phyloP scores from a whole-genome alignment of 2,329 filamentous ascomycete species.

The Leptoxyphium fumago region DNA sequence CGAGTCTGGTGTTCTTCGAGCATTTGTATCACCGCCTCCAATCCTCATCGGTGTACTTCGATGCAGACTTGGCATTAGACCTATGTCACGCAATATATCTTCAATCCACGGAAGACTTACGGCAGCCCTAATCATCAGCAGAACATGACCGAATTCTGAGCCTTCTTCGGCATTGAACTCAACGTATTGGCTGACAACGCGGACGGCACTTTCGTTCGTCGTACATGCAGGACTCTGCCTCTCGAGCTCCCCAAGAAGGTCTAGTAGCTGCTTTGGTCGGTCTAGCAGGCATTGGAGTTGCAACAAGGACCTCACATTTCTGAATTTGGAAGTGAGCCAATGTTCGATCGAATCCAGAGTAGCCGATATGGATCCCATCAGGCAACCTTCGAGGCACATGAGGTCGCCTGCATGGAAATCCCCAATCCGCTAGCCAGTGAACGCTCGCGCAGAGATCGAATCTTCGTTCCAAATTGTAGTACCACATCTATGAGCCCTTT shows the following conservation, averaged over 20 bases:
- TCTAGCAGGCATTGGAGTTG: constrained; percentile 26
- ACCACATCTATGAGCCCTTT: constrained; percentile 39
- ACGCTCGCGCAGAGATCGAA: constrained; percentile 7
- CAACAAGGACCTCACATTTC: constrained; percentile 21
- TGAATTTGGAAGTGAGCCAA: constrained; percentile 19
- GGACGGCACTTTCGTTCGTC: too few relatives aligned
- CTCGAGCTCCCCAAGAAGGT: constrained; percentile 4
- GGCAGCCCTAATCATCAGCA: constrained; percentile 1
- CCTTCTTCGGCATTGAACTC: not conserved
- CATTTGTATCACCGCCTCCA: too few relatives aligned
- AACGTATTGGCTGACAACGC: too few relatives aligned
- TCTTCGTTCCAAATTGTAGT: constrained; percentile 21
- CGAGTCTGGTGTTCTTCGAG: too few relatives aligned
- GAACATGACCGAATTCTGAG: constrained; percentile 1
- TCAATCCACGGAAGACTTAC: constrained; percentile 16
- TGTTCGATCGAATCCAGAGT: constrained; percentile 28
- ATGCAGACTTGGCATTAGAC: not conserved
- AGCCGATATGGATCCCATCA: constrained; percentile 25
- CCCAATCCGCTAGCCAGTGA: not conserved
- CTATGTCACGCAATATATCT: constrained; percentile 1
- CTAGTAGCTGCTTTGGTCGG: constrained; percentile 23
- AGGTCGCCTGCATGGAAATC: constrained; percentile 2
- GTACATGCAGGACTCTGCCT: too few relatives aligned
- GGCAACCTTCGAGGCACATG: constrained; percentile 26
- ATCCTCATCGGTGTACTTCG: too few relatives aligned